A percentile compares a stretch with the other conserved stretches of the same genome.
Evolutionary conservation across 306 rosid species (phyloP).

Genomic region (Geum urbanum): DNA sequence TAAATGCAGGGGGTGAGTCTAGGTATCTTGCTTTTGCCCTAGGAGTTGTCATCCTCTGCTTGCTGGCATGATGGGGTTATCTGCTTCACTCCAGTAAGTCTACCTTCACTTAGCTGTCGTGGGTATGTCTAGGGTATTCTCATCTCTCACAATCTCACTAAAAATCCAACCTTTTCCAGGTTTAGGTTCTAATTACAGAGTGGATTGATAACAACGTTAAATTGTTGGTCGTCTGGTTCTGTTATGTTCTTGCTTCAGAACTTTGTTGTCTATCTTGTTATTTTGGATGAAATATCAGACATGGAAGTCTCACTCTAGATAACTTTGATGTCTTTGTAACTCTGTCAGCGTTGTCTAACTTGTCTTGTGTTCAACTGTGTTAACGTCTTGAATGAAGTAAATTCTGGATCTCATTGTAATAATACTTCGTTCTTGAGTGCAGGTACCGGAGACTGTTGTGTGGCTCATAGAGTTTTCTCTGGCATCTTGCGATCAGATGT

Average conservation of each 20-base stretch:
- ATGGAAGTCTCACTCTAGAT: background rate
- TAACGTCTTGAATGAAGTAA: background rate
- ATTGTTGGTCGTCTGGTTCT: slow-evolving; percentile 5
- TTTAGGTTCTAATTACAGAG: slow-evolving; percentile 32
- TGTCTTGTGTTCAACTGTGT: background rate
- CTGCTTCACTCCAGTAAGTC: slow-evolving; percentile 75
- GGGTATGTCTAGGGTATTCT: slow-evolving; percentile 54
- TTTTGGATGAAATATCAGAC: background rate
- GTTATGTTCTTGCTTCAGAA: background rate
- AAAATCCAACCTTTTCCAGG: slow-evolving; percentile 39
- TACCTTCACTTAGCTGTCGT: slow-evolving; percentile 46
- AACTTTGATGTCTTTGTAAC: background rate
- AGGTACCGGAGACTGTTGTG: slow-evolving; percentile 91
- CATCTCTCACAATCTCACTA: slow-evolving; percentile 36
- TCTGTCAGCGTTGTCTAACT: background rate
- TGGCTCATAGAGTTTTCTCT: slow-evolving; percentile 87
- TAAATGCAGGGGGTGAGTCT: slow-evolving; percentile 91
- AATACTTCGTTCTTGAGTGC: slow-evolving; percentile 33
- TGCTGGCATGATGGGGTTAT: slow-evolving; percentile 66
- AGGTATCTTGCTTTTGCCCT: slow-evolving; percentile 82
- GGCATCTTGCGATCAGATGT: slow-evolving; percentile 94
- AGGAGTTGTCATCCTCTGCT: slow-evolving; percentile 78
- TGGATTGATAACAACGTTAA: slow-evolving; percentile 19
- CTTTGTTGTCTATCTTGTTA: slow-evolving; percentile 3
- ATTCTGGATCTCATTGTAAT: background rate